phyloP scores from a whole-genome alignment of 306 rosid genomes.

The Parietaria judaica region DNA sequence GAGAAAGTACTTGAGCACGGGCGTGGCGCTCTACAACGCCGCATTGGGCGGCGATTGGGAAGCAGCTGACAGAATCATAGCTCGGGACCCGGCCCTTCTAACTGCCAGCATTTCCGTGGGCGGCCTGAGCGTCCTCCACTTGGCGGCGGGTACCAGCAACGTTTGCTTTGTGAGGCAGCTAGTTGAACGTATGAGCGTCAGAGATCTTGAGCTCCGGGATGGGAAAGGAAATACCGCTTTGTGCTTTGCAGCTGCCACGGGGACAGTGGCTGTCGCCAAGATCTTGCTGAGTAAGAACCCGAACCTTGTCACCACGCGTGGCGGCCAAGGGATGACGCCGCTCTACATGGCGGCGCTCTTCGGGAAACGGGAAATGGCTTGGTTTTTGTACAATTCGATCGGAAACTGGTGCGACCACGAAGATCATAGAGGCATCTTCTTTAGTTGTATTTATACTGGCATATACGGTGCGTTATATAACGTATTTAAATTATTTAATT shows the following conservation, averaged over 20 bases:
- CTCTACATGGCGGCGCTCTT: no score
- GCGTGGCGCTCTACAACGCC: constrained; percentile 5
- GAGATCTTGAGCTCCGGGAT: neutral
- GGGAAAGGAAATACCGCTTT: constrained; percentile 3
- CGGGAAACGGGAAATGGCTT: no score
- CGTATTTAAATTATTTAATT: neutral
- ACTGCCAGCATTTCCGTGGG: neutral
- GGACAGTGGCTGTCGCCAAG: constrained; percentile 6
- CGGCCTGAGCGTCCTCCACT: constrained; percentile 6
- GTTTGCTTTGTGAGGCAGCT: constrained; percentile 11
- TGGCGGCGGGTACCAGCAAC: constrained; percentile 1
- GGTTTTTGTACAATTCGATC: no score
- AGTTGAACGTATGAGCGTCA: neutral
- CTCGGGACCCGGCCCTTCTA: neutral
- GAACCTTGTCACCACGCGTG: neutral
- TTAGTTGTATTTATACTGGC: no score
- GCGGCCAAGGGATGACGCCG: no score
- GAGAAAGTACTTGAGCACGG: neutral
- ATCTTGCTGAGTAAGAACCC: constrained; percentile 11
- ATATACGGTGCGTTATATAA: no score
- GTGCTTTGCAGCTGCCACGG: constrained; percentile 7
- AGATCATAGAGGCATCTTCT: no score
- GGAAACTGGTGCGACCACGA: neutral
- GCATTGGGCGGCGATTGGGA: constrained; percentile 15
- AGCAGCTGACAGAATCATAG: neutral